These are phyloP conservation scores for Rhexocercosporidium sp. DNA, from an alignment of 2,329 filamentous ascomycete genomes.

Conservation along the genomic window DNA sequence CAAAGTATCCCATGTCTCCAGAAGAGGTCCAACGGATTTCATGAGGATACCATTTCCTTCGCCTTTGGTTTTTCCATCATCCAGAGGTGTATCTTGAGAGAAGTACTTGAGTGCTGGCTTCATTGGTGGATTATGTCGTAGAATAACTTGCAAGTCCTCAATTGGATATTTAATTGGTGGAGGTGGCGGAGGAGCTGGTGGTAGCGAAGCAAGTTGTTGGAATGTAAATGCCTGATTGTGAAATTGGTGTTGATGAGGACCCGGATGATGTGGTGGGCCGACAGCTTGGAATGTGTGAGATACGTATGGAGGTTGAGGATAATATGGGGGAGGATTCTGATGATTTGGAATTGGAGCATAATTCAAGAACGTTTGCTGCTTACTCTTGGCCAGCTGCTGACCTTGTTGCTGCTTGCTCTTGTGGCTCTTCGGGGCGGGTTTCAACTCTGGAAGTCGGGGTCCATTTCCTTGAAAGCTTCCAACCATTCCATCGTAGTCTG, in stretches of 20 bases:
- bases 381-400: conserved; percentile 46
- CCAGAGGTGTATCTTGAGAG: conserved; percentile 65
- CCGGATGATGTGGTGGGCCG: conserved; percentile 41
- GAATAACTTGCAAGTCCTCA: conserved; percentile 85
- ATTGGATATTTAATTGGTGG: conserved; percentile 92
- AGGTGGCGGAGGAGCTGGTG: conserved; percentile 66
- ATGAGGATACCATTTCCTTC: conserved; percentile 71
- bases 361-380: conserved; percentile 44
- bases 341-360: conserved; percentile 34
- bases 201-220: conserved; percentile 52
- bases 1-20: conserved; percentile 95
- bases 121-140: conserved; percentile 62
- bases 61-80: conserved; percentile 52
- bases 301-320: conserved; percentile 34
- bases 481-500: conserved; percentile 43
- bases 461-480: conserved; percentile 47
- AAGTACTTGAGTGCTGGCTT: conserved; percentile 82
- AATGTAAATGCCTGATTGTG: conserved; percentile 52
- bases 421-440: conserved; percentile 72
- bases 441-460: conserved; percentile 72
- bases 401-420: conserved; percentile 62
- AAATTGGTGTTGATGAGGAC: conserved; percentile 44
- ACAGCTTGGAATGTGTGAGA: conserved; percentile 42
- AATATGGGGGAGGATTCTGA: conserved; percentile 32
- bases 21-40: conserved; percentile 81